Conservation (phyloP, 2,329 filamentous ascomycete genomes). For the Penicillium fuscoglaucum region DNA sequence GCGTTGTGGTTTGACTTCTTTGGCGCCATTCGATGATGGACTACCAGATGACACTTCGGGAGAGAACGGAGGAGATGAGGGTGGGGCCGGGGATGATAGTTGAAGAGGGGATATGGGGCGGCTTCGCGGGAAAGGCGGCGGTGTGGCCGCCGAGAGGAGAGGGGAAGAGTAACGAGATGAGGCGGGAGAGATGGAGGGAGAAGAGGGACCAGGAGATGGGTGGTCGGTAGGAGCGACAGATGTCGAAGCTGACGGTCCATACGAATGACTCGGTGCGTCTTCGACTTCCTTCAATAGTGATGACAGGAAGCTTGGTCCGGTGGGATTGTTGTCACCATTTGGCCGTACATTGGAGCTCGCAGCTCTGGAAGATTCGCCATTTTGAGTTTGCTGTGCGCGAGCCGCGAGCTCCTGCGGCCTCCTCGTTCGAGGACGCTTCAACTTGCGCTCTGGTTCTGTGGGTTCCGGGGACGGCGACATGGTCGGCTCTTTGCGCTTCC, state of each 20-base stretch:
- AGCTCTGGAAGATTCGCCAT: slow-evolving; percentile 42
- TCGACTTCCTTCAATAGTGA: slow-evolving; percentile 88
- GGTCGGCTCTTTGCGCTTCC: slow-evolving; percentile 56
- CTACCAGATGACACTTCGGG: slow-evolving; percentile 69
- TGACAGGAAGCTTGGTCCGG: slow-evolving; percentile 76
- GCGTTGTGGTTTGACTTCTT: slow-evolving; percentile 13
- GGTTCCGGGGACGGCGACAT: slow-evolving; percentile 75
- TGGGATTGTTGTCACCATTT: slow-evolving; percentile 41
- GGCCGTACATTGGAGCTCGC: slow-evolving; percentile 34
- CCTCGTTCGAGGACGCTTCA: slow-evolving; percentile 83
- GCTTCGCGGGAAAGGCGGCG: slow-evolving; percentile 37
- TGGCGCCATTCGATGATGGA: slow-evolving; percentile 32
- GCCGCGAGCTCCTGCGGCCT: slow-evolving; percentile 58
- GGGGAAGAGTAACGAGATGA: slow-evolving; percentile 46
- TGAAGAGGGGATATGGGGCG: slow-evolving; percentile 40
- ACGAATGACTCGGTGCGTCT: slow-evolving; percentile 43
- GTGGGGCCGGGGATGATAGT: slow-evolving; percentile 33
- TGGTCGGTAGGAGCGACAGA: slow-evolving; percentile 43
- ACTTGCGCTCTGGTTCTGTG: slow-evolving; percentile 71
- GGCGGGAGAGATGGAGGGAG: slow-evolving; percentile 44
- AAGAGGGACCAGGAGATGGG: slow-evolving; percentile 41
- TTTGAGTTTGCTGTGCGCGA: slow-evolving; percentile 45
- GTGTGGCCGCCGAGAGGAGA: slow-evolving; percentile 39
- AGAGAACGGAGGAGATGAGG: slow-evolving; percentile 54
- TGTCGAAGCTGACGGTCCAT: slow-evolving; percentile 34